phyloP scores from a whole-genome alignment of 2,329 filamentous ascomycete genomes.

The Ascochyta clinopodiicola region DNA sequence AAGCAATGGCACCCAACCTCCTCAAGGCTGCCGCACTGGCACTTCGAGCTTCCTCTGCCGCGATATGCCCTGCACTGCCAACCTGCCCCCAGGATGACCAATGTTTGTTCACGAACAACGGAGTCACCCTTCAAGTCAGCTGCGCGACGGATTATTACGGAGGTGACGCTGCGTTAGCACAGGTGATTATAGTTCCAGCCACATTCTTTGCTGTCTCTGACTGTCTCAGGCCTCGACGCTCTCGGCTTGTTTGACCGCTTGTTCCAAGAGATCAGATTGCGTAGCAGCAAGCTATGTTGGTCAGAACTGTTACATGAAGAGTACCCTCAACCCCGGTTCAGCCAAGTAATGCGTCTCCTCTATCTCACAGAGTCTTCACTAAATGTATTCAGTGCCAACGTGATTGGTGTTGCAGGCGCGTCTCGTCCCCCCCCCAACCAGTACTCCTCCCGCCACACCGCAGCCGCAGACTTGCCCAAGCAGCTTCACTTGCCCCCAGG shows the following conservation, averaged over 20 bases:
- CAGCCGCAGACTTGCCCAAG: neutral
- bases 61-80: neutral
- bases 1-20: no score
- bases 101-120: neutral
- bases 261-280: neutral
- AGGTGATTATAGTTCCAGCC: neutral
- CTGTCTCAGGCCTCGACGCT: neutral
- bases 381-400: neutral
- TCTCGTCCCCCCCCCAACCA: neutral
- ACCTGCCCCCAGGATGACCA: neutral
- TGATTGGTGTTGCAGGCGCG: neutral
- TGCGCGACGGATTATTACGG: constrained; percentile 3
- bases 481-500: neutral
- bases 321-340: neutral
- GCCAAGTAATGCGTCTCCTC: neutral
- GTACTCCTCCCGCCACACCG: neutral
- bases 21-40: neutral
- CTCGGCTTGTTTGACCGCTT: neutral
- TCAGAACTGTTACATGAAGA: neutral
- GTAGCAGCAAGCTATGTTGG: neutral
- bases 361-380: neutral
- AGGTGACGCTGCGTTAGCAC: neutral
- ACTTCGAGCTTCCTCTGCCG: neutral
- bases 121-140: constrained; percentile 2
- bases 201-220: neutral